Evolutionary conservation across 108 stramenopile genomes (phyloP).

Genomic region (Skeletonema potamos): DNA sequence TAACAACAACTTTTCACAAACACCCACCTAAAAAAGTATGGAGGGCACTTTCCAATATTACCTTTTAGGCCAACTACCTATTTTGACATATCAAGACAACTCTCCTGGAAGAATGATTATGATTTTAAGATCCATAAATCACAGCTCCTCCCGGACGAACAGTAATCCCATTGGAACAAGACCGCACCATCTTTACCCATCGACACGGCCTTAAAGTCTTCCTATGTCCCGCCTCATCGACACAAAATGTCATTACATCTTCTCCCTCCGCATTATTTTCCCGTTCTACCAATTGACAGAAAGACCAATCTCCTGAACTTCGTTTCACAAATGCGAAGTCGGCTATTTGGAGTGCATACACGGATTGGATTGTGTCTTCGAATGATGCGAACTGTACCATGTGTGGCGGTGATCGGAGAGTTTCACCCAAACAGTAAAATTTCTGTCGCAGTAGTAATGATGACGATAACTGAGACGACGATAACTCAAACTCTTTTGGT

Average conservation of each 20-base stretch:
- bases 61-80: too few relatives aligned
- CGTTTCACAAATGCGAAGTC: neutral
- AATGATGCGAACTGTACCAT: neutral
- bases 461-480: too few relatives aligned
- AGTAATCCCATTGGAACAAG: neutral
- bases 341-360: neutral
- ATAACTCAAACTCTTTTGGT: too few relatives aligned
- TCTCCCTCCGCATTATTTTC: neutral
- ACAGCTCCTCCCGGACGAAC: neutral
- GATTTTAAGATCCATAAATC: too few relatives aligned
- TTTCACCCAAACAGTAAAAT: neutral
- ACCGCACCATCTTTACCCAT: neutral
- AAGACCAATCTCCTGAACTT: neutral
- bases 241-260: neutral
- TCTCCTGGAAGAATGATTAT: too few relatives aligned
- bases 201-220: neutral
- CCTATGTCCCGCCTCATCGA: neutral
- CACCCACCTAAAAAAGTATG: too few relatives aligned
- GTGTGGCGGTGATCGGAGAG: neutral
- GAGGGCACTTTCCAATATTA: too few relatives aligned
- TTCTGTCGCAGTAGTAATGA: too few relatives aligned
- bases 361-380: neutral
- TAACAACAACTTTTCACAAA: too few relatives aligned
- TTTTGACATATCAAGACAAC: too few relatives aligned
- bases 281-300: neutral